phyloP scores from a whole-genome alignment of 2,329 filamentous ascomycete genomes.

The Plectosphaerella sp. region DNA sequence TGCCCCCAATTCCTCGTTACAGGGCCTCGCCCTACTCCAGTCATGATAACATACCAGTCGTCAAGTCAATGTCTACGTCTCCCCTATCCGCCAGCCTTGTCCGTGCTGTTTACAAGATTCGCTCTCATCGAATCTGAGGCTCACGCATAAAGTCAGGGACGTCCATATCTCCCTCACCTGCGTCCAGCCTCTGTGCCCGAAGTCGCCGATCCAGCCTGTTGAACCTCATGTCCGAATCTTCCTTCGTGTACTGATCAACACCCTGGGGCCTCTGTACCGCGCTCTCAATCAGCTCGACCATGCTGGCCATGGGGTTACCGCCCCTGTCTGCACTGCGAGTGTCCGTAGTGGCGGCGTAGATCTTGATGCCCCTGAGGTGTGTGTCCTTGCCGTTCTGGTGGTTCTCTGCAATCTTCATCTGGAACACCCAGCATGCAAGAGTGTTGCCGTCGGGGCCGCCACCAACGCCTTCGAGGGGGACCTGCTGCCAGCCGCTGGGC shows the following conservation, averaged over 20 bases:
- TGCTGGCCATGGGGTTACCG: slow-evolving; percentile 23
- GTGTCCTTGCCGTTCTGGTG: slow-evolving; percentile 99
- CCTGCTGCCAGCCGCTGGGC: slow-evolving; percentile 87
- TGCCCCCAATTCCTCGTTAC: too few relatives aligned
- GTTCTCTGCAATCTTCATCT: slow-evolving; percentile 89
- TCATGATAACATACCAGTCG: slow-evolving; percentile 15
- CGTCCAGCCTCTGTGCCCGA: slow-evolving; percentile 22
- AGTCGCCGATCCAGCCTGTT: slow-evolving; percentile 22
- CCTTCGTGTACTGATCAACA: neutral
- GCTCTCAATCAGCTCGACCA: slow-evolving; percentile 18
- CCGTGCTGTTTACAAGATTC: slow-evolving; percentile 16
- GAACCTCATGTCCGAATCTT: slow-evolving; percentile 12
- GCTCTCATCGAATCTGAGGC: slow-evolving; percentile 32
- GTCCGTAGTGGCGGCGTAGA: slow-evolving; percentile 61
- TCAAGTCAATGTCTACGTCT: slow-evolving; percentile 12
- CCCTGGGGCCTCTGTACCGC: neutral
- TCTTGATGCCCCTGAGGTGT: slow-evolving; percentile 89
- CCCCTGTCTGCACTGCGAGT: slow-evolving; percentile 31
- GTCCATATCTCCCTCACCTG: slow-evolving; percentile 26
- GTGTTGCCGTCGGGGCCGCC: slow-evolving; percentile 64
- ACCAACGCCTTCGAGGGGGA: slow-evolving; percentile 56
- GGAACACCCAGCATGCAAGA: slow-evolving; percentile 82
- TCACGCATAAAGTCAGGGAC: slow-evolving; percentile 39
- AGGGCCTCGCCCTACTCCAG: neutral
- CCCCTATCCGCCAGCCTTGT: slow-evolving; percentile 20